Percentiles rank a stretch among this genome's conserved stretches.
phyloP scores from a whole-genome alignment of 768 basidiomycete species.

The Tricholoma furcatifolium region DNA sequence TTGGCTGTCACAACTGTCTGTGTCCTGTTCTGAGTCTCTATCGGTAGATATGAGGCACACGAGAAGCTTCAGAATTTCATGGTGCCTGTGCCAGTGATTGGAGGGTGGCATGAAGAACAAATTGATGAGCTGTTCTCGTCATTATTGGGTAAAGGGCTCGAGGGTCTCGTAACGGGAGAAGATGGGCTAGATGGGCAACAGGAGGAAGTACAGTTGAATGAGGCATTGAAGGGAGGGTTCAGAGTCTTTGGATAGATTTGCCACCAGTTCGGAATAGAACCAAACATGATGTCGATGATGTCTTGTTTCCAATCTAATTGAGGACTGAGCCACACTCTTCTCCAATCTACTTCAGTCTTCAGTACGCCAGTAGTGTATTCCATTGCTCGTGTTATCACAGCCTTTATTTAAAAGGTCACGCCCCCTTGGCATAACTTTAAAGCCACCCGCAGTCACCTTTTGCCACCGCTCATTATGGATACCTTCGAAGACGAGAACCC shows the following conservation, averaged over 20 bases:
- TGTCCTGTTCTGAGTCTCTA: neutral
- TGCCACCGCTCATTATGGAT: slow-evolving; percentile 29
- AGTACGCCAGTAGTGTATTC: neutral
- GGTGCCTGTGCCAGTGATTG: slow-evolving; percentile 74
- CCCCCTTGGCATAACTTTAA: slow-evolving; percentile 4
- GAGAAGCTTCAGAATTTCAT: slow-evolving; percentile 97
- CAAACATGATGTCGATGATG: slow-evolving; percentile 32
- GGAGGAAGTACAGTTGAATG: slow-evolving; percentile 29
- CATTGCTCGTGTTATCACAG: neutral
- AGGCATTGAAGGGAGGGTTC: slow-evolving; percentile 45
- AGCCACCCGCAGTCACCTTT: slow-evolving; percentile 9
- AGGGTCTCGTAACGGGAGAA: slow-evolving; percentile 28
- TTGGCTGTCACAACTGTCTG: neutral
- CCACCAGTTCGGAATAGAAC: slow-evolving; percentile 37
- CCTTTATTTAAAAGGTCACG: slow-evolving; percentile 1
- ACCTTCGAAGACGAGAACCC: slow-evolving; percentile 68
- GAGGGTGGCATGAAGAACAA: slow-evolving; percentile 94
- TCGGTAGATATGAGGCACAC: slow-evolving; percentile 80
- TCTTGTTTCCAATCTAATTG: slow-evolving; percentile 7
- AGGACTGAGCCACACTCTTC: slow-evolving; percentile 1
- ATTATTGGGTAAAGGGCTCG: slow-evolving; percentile 75
- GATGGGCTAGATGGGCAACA: slow-evolving; percentile 23
- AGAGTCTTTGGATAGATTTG: slow-evolving; percentile 55
- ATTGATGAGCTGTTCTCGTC: slow-evolving; percentile 92
- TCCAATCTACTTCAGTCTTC: neutral